Conservation (phyloP, 2,329 filamentous ascomycete species). For the Fusarium transvaalense region DNA sequence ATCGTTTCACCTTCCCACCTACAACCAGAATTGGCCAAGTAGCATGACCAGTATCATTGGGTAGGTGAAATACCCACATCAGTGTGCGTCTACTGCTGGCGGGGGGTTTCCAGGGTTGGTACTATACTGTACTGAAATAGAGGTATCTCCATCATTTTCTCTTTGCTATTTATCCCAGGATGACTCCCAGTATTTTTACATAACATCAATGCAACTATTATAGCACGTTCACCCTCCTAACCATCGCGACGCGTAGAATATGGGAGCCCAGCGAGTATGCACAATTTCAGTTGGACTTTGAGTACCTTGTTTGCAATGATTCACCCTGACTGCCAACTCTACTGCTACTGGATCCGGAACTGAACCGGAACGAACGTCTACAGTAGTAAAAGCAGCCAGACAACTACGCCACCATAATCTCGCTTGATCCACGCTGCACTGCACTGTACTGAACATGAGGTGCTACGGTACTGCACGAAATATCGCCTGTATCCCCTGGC, state of each 20-base stretch:
- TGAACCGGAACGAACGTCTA: background rate
- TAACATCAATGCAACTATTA: background rate
- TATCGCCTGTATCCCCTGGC: conserved; percentile 3
- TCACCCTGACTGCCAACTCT: background rate
- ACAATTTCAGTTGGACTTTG: background rate
- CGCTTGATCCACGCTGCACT: conserved; percentile 3
- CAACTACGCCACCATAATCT: conserved; percentile 11
- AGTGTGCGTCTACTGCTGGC: too few relatives aligned
- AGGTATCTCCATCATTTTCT: background rate
- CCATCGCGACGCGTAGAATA: background rate
- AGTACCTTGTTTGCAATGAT: background rate
- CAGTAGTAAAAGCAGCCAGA: background rate
- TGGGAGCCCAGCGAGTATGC: too few relatives aligned
- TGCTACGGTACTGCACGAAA: background rate
- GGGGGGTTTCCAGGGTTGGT: background rate
- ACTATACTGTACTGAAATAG: background rate
- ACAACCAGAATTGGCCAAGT: background rate
- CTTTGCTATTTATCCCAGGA: conserved; percentile 10
- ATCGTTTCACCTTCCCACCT: background rate
- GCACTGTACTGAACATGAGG: conserved; percentile 8
- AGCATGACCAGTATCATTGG: background rate
- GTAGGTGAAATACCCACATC: too few relatives aligned
- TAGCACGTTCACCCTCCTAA: background rate
- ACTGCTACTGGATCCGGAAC: background rate
- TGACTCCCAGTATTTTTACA: background rate